Percentiles rank a stretch among this genome's conserved stretches.
phyloP scores from a whole-genome alignment of 306 rosid species.

The Prunus mira region DNA sequence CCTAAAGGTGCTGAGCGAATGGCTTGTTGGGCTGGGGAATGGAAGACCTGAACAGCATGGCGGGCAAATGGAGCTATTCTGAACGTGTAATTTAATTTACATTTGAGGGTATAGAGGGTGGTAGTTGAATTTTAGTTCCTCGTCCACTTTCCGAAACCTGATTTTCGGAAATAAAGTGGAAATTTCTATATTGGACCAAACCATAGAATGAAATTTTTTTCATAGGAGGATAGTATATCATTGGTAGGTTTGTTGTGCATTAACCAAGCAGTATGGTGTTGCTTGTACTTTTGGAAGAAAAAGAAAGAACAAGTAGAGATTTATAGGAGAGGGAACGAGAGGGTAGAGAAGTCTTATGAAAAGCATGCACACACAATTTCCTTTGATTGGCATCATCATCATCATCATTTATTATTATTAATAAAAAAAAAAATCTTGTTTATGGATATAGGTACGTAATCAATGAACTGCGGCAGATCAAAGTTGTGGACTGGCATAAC shows the following conservation, averaged over 20 bases:
- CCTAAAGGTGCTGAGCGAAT: neutral
- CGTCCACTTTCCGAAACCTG: neutral
- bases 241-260: neutral
- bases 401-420: neutral
- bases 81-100: neutral
- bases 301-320: neutral
- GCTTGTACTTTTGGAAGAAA: neutral
- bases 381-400: neutral
- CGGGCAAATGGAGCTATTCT: neutral
- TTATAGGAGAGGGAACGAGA: neutral
- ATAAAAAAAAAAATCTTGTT: neutral
- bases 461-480: slow-evolving; percentile 32
- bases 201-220: neutral
- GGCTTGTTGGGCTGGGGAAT: neutral
- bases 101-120: neutral
- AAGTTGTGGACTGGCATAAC: slow-evolving; percentile 38
- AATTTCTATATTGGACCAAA: neutral
- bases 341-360: neutral
- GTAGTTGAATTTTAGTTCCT: neutral
- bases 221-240: neutral
- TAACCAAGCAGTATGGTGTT: too few species aligned
- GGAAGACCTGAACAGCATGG: neutral
- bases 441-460: slow-evolving; percentile 22
- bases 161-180: neutral
- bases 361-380: neutral